Evolutionary conservation across 352 stramenopile species (phyloP).

Genomic region (Thraustochytrium striatum): DNA sequence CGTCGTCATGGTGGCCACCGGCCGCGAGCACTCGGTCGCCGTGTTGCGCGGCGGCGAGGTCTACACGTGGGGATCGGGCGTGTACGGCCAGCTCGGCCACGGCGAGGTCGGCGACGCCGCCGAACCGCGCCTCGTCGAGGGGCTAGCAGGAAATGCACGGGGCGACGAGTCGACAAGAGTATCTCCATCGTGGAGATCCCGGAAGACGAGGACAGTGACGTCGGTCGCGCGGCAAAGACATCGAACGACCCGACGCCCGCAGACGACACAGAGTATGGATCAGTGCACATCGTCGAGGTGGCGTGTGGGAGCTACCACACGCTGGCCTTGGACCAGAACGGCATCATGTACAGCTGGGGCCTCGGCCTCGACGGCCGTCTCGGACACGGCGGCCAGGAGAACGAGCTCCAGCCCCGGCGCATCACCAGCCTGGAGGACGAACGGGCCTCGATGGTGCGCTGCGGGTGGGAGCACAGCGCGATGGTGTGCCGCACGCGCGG

Average conservation of each 20-base stretch:
- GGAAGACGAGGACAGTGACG: no score
- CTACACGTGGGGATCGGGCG: slow-evolving; percentile 68
- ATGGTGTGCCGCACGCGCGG: slow-evolving; percentile 7
- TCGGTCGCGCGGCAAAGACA: no score
- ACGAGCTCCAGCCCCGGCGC: not conserved
- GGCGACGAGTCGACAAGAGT: no score
- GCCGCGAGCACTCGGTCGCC: slow-evolving; percentile 19
- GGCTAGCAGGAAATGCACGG: not conserved
- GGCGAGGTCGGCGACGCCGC: not conserved
- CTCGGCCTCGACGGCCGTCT: slow-evolving; percentile 12
- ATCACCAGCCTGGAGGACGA: not conserved
- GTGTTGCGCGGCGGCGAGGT: slow-evolving; percentile 55
- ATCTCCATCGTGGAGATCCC: no score
- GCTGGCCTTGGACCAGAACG: slow-evolving; percentile 44
- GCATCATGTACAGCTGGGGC: slow-evolving; percentile 39
- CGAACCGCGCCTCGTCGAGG: not conserved
- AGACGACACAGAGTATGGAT: not conserved
- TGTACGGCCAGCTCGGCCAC: slow-evolving; percentile 65
- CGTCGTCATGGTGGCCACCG: slow-evolving; percentile 1
- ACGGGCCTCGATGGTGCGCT: not conserved
- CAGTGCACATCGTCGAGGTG: slow-evolving; percentile 51
- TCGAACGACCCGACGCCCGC: not conserved
- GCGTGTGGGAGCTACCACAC: slow-evolving; percentile 65
- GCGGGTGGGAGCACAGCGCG: slow-evolving; percentile 45
- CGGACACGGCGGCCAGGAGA: not conserved